Percentiles rank a stretch among this genome's conserved stretches.
These are phyloP conservation scores for Macaranga tanarius DNA, from an alignment of 441 rosid species.

Conservation along the genomic window DNA sequence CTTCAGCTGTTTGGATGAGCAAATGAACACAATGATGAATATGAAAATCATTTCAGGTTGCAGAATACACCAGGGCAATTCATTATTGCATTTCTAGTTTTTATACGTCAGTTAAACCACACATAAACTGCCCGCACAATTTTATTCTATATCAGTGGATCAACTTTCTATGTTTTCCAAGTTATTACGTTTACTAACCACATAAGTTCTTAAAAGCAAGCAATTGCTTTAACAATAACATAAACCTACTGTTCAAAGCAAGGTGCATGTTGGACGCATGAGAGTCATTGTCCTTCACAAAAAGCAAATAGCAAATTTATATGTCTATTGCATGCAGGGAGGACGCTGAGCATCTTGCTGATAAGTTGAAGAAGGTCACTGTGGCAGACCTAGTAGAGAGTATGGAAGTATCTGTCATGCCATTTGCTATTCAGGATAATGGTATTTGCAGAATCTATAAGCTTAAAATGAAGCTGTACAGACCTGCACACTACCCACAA, in stretches of 20 bases:
- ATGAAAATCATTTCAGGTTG: neutral
- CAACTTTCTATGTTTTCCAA: too few relatives aligned
- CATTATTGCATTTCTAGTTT: neutral
- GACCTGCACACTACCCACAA: conserved; percentile 59
- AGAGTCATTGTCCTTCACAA: neutral
- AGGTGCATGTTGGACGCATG: neutral
- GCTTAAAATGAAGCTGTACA: conserved; percentile 74
- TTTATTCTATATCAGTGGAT: neutral
- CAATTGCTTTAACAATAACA: neutral
- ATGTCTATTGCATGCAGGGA: conserved; percentile 50
- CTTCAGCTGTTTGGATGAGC: neutral
- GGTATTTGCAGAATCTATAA: conserved; percentile 67
- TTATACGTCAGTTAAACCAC: too few relatives aligned
- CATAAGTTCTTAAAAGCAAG: neutral
- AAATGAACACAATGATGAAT: neutral
- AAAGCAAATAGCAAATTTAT: neutral
- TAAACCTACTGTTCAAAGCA: neutral
- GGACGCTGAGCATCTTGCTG: conserved; percentile 63
- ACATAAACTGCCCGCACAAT: neutral
- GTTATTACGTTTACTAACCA: neutral
- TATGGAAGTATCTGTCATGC: conserved; percentile 66
- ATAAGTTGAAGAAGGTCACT: conserved; percentile 73
- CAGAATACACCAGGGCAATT: neutral
- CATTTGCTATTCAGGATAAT: conserved; percentile 44
- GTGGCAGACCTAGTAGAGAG: conserved; percentile 78